Evolutionary conservation across 164 flowering plant species (phyloP).

Genomic region (Aristolochia fimbriata): DNA sequence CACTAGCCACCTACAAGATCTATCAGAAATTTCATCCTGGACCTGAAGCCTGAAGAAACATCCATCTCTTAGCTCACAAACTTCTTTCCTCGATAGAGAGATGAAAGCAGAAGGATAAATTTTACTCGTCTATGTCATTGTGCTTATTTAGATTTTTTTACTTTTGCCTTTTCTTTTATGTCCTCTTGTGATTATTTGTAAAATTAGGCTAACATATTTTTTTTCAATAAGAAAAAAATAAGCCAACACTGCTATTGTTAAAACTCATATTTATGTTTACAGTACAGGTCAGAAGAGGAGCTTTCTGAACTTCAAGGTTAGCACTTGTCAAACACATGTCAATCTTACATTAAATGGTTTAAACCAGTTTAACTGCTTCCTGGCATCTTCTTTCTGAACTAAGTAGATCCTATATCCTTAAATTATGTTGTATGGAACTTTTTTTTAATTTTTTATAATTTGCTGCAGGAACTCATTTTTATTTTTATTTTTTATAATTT

Average conservation of each 20-base stretch:
- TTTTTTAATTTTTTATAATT: neutral
- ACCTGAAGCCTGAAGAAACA: too few relatives aligned
- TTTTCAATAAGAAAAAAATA: too few relatives aligned
- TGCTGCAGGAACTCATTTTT: slow-evolving; percentile 67
- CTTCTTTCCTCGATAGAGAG: too few relatives aligned
- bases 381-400: neutral
- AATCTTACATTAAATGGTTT: neutral
- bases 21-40: too few relatives aligned
- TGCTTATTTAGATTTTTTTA: too few relatives aligned
- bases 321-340: neutral
- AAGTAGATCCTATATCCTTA: neutral
- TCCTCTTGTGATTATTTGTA: neutral
- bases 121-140: too few relatives aligned
- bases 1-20: too few relatives aligned
- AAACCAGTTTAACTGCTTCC: neutral
- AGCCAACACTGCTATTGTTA: slow-evolving; percentile 20
- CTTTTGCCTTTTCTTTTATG: too few relatives aligned
- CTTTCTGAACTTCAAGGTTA: slow-evolving; percentile 80
- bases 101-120: too few relatives aligned
- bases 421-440: too few relatives aligned
- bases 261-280: slow-evolving; percentile 35
- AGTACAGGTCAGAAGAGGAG: slow-evolving; percentile 99
- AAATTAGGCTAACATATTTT: neutral
- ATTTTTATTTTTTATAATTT: neutral
- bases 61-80: too few relatives aligned